Conservation (phyloP, 192 early-diverging fungal species). For the Backusella westeae region DNA sequence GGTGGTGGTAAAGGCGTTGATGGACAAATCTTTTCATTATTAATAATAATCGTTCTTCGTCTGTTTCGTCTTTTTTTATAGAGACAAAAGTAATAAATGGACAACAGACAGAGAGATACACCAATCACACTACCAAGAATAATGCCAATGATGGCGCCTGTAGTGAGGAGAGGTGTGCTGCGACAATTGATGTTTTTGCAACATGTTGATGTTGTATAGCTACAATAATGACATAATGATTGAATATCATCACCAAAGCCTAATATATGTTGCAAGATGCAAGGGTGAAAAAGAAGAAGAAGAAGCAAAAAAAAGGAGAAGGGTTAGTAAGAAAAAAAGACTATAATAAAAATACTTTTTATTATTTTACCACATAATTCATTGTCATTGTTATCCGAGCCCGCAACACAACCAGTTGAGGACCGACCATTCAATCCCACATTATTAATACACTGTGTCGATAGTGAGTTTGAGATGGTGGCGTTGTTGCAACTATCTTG, state of each 20-base stretch:
- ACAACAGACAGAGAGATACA: neutral
- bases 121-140: neutral
- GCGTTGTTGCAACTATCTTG: neutral
- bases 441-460: neutral
- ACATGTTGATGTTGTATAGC: constrained; percentile 7
- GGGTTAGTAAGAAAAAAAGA: neutral
- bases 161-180: neutral
- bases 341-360: neutral
- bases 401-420: constrained; percentile 5
- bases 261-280: neutral
- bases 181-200: constrained; percentile 16
- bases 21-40: neutral
- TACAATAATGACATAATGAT: constrained; percentile 23
- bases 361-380: constrained; percentile 3
- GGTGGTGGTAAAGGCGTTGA: neutral
- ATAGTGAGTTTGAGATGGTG: neutral
- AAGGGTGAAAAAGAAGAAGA: neutral
- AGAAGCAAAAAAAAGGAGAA: neutral
- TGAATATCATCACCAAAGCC: constrained; percentile 21
- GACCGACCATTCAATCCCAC: neutral
- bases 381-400: constrained; percentile 6
- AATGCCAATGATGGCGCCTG: constrained; percentile 2
- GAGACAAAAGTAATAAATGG: neutral
- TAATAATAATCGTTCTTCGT: neutral
- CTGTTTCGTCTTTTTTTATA: constrained; percentile 1